Evolutionary conservation across 2,329 filamentous ascomycete genomes (phyloP), one percentile per base, ranked within the genome.

Genomic region (Penicillium vulpinum): DNA sequence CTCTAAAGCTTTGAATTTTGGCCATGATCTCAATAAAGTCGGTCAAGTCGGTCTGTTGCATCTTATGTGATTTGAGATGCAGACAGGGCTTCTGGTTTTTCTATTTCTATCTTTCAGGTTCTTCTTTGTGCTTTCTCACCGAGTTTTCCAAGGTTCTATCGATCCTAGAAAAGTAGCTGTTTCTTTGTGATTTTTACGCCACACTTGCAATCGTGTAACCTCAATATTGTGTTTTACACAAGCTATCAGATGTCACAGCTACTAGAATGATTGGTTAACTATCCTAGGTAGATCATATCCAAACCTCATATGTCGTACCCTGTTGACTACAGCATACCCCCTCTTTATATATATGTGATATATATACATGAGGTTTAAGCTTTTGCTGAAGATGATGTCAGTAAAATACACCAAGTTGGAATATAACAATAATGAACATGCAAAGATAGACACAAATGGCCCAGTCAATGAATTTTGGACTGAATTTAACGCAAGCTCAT

Each of bases 1-100:
- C 49, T 46, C 31, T 40, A 45, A 54, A 38, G n/a, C 24, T 44
- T 53, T 46, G n/a, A 51, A 47, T 26, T 21, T 33, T 35, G 18
- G 46, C 49, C 41, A 53, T 22, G 26, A 58, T 59, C 41, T 36
- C n/a, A 58, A 62, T 33, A 9, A 24, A 53, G 21, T 56, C 41
- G 35, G 57, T 58, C 45, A 24, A 53, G 21, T 56, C 41, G 35
- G 57, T 58, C 45, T 63, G 54, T 53, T 45, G 21, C 5, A 7
- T 59, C 38, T 24, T 51, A 46, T 56, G 57, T 51, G 56, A 63
- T 55, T 57, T 22, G 6, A 31, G 0, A 28, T 46, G 35, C 33
- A 51, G 29, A 26, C 4, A 22, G 6, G 22, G 6, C 6, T 29
- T 13, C 4, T 21, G 0, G 7, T 10, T 9, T 48, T 18, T 8